Base-by-base conservation (phyloP, 2,329 filamentous ascomycete species). In the Fusarium ramigenum region DNA sequence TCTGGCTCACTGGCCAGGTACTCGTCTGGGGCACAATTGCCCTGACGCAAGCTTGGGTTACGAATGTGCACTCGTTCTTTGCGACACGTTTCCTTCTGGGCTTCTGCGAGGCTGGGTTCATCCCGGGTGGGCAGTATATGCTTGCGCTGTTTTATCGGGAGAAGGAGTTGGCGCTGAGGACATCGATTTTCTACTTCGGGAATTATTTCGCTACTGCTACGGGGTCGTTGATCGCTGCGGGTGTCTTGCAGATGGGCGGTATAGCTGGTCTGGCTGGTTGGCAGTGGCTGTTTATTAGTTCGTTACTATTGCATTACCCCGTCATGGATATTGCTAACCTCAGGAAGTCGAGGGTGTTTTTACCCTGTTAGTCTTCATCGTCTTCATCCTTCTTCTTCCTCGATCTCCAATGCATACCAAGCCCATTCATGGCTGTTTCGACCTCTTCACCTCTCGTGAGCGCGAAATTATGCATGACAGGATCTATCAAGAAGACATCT, bases 141-240 rank as follows among this genome's bases (percentile, higher is more conserved):
- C 42, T 75, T 0, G 70, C 73, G 0, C 43, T 75, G 15, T 75
- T 75, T 4, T 75, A 75, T 23, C 28, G 57, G 0, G 59, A 70
- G 18, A 60, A 70, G 25, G 73, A 75, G 4, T 12, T 75, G 12
- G 73, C 74, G 4, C 3, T 64, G 9, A 46, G 74, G 2, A 74
- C 68, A 0, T 59, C 74, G 6, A 64, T 72, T 3, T 75, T 75
- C 2, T 75, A 75, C 25, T 75, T 75, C 12, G 73, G 74, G 2
- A 75, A 75, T 18, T 75, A 75, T n/a, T 72, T 62, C n/a, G 73
- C 73, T 4, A 72, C 73, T 4, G 70, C 74, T 0, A 75, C 70
- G 2, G 73, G 74, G 0, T 72, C 64, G 0, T 4, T 75, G 14
- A 70, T 75, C 8, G 74, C 74, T 0, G 70, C 74, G 0, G 74